Evolutionary conservation across 2,329 filamentous ascomycete species (phyloP), one percentile per base, ranked within the genome.

Genomic region (Fusarium algeriense): DNA sequence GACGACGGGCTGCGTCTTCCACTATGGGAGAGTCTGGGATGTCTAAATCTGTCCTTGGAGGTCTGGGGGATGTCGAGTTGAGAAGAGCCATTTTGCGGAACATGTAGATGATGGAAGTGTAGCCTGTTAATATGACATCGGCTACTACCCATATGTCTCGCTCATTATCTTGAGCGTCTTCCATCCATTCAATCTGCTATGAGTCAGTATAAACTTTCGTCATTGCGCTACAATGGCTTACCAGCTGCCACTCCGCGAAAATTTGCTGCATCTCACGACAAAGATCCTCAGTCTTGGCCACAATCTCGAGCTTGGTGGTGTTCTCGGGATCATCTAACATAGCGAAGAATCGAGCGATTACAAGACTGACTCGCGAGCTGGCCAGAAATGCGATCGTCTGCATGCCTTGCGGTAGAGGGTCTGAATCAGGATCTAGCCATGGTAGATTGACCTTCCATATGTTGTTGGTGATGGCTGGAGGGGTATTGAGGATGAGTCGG

Each of bases 41-140:
- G 9, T 78, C 77, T 3, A 76, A 46, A 15, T 78, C 77, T 9
- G 73, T 77, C 30, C 69, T 59, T 17, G 76, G 70, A 7, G 75
- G 76, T 4, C 62, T 63, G 3, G 77, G 77, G 7, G 76, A 78
- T n/a, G 59, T 75, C 3, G 74, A 73, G 50, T 76, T 64, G 14
- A 78, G 71, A 11, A 76, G 64, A 23, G 69, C 69, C 67, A 76
- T 75, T 50, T 79, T 80, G 49, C 78, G 76, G 23, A 80, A 77
- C 77, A 80, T 80, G 65, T 79, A 80, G 32, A 80, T 75, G 50
- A 80, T 74, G 55, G 73, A 76, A 7, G 76, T 78, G 44, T 78
- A 79, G 2, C 77, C 76, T 0, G 75, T 77, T 8, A 80, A 58
- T 8, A 77, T 66, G n/a, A 78, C 69, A 28, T 80, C 78, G 14